These are phyloP conservation scores for Scytalidium lignicola DNA, from an alignment of 2,329 filamentous ascomycete genomes.

Conservation along the genomic window DNA sequence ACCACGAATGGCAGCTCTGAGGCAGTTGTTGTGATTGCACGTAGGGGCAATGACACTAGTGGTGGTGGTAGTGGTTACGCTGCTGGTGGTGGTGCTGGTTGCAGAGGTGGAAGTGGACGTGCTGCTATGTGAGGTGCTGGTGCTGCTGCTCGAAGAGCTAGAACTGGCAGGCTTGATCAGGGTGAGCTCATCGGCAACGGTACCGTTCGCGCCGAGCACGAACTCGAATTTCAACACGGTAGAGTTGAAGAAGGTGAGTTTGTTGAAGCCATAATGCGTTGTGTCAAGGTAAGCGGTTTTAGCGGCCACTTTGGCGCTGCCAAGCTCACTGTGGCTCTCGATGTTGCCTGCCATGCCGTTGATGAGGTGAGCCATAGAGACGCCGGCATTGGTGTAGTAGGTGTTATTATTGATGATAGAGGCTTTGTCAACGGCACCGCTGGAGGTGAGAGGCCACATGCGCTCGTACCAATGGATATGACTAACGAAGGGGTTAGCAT, in stretches of 20 bases:
- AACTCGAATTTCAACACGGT: constrained; percentile 38
- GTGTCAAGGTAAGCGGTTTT: constrained; percentile 39
- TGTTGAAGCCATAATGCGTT: constrained; percentile 41
- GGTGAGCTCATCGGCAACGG: constrained; percentile 32
- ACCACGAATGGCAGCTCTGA: constrained; percentile 25
- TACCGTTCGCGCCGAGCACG: constrained; percentile 35
- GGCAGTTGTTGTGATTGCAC: constrained; percentile 28
- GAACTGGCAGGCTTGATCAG: constrained; percentile 22
- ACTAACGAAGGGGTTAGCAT: constrained; percentile 27
- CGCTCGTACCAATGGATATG: constrained; percentile 42
- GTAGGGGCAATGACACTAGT: constrained; percentile 9
- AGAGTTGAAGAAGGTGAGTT: constrained; percentile 35
- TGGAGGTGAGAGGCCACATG: constrained; percentile 31
- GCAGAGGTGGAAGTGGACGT: neutral
- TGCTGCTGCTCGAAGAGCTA: neutral
- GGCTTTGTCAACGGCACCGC: constrained; percentile 35
- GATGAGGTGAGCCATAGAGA: constrained; percentile 41
- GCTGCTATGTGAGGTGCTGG: neutral
- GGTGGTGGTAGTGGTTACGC: neutral
- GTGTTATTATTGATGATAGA: constrained; percentile 41
- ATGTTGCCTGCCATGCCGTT: constrained; percentile 48
- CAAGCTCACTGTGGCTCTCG: constrained; percentile 39
- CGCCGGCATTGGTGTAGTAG: constrained; percentile 39
- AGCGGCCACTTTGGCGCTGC: constrained; percentile 25
- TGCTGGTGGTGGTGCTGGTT: neutral